phyloP scores from a whole-genome alignment of 805 yeast genomes.

The Lachancea sp. region DNA sequence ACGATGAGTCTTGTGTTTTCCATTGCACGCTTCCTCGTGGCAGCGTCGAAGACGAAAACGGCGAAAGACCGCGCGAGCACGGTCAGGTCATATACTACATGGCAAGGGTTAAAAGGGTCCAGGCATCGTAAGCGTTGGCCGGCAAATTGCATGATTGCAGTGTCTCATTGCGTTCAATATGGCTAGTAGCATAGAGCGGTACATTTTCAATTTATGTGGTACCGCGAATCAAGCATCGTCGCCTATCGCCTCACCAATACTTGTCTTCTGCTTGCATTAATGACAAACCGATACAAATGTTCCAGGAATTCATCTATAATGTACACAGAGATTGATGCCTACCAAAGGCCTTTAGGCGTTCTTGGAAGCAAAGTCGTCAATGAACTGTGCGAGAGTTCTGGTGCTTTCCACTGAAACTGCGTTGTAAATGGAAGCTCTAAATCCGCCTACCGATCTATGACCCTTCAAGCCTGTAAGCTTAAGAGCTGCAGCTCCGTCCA shows the following conservation, averaged over 20 bases:
- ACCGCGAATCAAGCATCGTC: too few species aligned
- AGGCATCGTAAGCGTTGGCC: background rate
- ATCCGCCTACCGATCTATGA: slow-evolving; percentile 95
- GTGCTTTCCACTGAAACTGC: slow-evolving; percentile 67
- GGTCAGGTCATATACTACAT: slow-evolving; percentile 63
- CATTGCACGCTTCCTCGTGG: slow-evolving; percentile 60
- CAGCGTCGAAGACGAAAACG: slow-evolving; percentile 14
- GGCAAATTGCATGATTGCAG: background rate
- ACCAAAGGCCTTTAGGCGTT: background rate
- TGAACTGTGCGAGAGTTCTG: slow-evolving; percentile 47
- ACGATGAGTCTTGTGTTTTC: slow-evolving; percentile 53
- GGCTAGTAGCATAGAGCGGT: too few species aligned
- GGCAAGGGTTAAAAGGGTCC: slow-evolving; percentile 27
- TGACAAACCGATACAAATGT: background rate
- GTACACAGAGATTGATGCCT: background rate
- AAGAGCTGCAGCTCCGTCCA: slow-evolving; percentile 54
- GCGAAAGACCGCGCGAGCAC: slow-evolving; percentile 37
- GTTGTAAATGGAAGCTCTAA: slow-evolving; percentile 88
- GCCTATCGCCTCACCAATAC: too few species aligned
- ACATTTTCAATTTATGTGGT: too few species aligned
- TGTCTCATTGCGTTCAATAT: too few species aligned
- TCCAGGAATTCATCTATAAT: background rate
- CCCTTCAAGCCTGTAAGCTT: slow-evolving; percentile 82
- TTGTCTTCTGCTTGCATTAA: too few species aligned
- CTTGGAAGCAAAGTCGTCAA: slow-evolving; percentile 51